A percentile compares a stretch with the other conserved stretches of the same genome.
Evolutionary conservation across 108 stramenopile species (phyloP).

Genomic region (Cyclotella distinguenda): DNA sequence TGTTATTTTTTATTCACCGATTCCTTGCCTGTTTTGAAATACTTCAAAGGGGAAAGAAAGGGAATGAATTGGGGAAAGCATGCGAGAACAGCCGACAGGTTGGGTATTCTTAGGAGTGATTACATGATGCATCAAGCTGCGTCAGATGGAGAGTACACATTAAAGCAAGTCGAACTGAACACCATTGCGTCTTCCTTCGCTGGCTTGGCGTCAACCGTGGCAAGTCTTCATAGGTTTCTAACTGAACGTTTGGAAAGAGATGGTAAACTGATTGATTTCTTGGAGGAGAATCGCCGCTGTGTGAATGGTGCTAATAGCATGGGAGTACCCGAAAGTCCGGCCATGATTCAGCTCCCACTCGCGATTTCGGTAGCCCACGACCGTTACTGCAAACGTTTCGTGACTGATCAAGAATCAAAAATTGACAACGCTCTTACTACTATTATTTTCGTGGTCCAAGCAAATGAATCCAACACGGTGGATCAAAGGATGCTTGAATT

Average conservation of each 20-base stretch:
- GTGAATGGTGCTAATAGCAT: slow-evolving; percentile 18
- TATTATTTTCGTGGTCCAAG: slow-evolving; percentile 93
- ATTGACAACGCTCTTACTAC: slow-evolving; percentile 21
- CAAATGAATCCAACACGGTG: slow-evolving; percentile 92
- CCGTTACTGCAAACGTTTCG: slow-evolving; percentile 54
- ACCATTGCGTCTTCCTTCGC: slow-evolving; percentile 97
- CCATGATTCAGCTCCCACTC: slow-evolving; percentile 67
- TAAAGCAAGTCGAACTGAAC: slow-evolving; percentile 97
- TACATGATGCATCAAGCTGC: slow-evolving; percentile 90
- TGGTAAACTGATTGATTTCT: slow-evolving; percentile 37
- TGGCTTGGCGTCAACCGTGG: slow-evolving; percentile 65
- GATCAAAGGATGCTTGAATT: slow-evolving; percentile 95
- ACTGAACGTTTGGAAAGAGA: slow-evolving; percentile 48
- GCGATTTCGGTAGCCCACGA: slow-evolving; percentile 77
- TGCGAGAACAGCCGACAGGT: slow-evolving; percentile 57
- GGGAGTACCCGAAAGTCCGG: slow-evolving; percentile 84
- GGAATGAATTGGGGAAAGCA: slow-evolving; percentile 31
- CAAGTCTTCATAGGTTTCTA: slow-evolving; percentile 71
- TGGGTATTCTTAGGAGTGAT: slow-evolving; percentile 93
- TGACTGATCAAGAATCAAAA: neutral
- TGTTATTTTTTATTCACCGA: neutral
- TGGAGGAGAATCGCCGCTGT: slow-evolving; percentile 51
- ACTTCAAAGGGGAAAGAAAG: slow-evolving; percentile 9
- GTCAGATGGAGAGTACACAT: slow-evolving; percentile 19
- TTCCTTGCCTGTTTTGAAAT: neutral